Percentiles rank a stretch among this genome's conserved stretches.
These are phyloP conservation scores for Picocystis sp. DNA, from an alignment of 163 green algal species.

Conservation along the genomic window DNA sequence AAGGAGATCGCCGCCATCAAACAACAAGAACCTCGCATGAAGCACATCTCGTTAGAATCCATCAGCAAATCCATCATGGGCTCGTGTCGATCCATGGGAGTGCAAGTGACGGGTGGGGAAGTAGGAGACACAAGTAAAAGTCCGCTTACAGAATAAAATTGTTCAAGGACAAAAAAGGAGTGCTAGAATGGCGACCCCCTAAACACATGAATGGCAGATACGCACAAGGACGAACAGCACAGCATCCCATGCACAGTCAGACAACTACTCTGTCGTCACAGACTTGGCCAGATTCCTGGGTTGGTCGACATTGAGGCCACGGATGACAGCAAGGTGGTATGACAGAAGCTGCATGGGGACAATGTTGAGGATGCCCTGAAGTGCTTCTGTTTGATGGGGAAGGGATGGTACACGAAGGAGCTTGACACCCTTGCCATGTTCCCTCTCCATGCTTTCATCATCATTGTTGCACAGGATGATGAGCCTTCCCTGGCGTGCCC, in stretches of 20 bases:
- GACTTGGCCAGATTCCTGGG: slow-evolving; percentile 92
- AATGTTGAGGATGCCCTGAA: slow-evolving; percentile 93
- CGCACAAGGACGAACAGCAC: background rate
- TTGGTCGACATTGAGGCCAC: slow-evolving; percentile 89
- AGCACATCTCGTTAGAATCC: slow-evolving; percentile 37
- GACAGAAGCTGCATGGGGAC: slow-evolving; percentile 85
- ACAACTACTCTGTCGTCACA: slow-evolving; percentile 22
- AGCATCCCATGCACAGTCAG: background rate
- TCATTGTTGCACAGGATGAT: slow-evolving; percentile 72
- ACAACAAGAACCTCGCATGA: slow-evolving; percentile 50
- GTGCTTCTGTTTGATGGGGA: slow-evolving; percentile 7
- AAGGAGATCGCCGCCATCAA: slow-evolving; percentile 62
- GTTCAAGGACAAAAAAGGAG: no score
- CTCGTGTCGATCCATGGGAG: slow-evolving; percentile 63
- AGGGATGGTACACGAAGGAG: slow-evolving; percentile 1
- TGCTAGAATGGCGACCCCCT: no score
- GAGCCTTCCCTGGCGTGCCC: slow-evolving; percentile 33
- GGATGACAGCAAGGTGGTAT: slow-evolving; percentile 85
- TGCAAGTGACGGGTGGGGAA: slow-evolving; percentile 39
- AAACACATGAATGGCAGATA: no score
- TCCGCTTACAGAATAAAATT: no score
- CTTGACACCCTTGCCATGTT: slow-evolving; percentile 1
- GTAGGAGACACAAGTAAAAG: no score
- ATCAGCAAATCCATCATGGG: slow-evolving; percentile 47
- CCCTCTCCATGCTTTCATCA: slow-evolving; percentile 27